Evolutionary conservation across 176 grass and related monocot genomes (phyloP), one percentile per base, ranked within the genome.

Genomic region (Echinochloa phyllopogon): DNA sequence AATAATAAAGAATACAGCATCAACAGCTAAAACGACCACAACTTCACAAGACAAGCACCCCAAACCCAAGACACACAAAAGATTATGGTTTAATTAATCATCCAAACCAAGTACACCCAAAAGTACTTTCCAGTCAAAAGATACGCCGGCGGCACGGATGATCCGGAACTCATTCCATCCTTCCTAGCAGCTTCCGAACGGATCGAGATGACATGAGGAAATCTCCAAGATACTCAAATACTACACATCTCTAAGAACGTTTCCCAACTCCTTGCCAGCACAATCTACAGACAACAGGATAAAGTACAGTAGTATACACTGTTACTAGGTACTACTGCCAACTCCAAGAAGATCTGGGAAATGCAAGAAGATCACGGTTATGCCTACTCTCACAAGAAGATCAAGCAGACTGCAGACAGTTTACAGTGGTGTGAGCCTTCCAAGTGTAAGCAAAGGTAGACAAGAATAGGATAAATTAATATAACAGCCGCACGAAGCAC

Each of bases 121-220:
- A 87, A 87, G 68, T 79, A 74, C 52, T 90, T 87, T 75, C n/a
- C n/a, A 66, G 89, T 87, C 89, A 80, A 90, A 90, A 87, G 84
- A 83, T 87, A 74, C 56, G 51, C 84, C 33, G 42, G 60, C 67
- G 18, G 41, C 67, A 74, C 51, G 38, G 88, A 83, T 87, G 74
- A 83, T 87, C 60, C 75, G 60, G 52, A 14, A 69, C 62, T 80
- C 80, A 81, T 87, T 63, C 81, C 85, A 45, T 87, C 81, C 67
- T 91, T 84, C 89, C 75, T 76, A 91, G 85, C 81, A 87, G 63
- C 75, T 91, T 87, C 69, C 52, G 14, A 80, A 76, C 16, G 10
- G 7, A 87, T 62, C 75, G 6, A 84, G 69, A 47, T 10, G 76
- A 76, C 75, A 87, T 39, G n/a, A 84, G 23, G 43, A 87, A 48